phyloP scores from a whole-genome alignment of 2,329 filamentous ascomycete species.

The Fusarium sp. region DNA sequence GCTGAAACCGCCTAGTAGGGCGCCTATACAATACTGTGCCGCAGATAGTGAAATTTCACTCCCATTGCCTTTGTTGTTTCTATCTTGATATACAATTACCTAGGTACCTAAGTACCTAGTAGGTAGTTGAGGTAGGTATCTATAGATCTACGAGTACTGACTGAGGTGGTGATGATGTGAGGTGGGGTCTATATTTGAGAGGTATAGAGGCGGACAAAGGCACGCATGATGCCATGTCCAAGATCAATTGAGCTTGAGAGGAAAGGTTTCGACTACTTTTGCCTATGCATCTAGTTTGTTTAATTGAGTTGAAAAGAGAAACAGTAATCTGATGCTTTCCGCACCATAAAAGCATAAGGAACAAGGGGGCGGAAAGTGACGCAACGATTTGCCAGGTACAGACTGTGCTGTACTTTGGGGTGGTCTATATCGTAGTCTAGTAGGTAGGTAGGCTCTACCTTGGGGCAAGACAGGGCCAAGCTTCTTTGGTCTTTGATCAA shows the following conservation, averaged over 20 bases:
- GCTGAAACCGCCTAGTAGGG: neutral
- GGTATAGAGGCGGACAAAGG: neutral
- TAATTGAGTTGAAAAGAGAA: neutral
- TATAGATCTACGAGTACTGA: neutral
- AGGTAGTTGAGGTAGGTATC: conserved; percentile 1
- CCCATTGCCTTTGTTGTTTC: neutral
- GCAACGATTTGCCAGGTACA: conserved; percentile 6
- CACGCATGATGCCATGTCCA: neutral
- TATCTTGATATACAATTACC: neutral
- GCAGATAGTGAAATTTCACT: neutral
- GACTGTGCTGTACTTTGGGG: no score
- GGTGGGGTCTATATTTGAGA: neutral
- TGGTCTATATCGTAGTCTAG: no score
- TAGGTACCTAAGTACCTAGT: no score
- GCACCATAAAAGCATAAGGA: neutral
- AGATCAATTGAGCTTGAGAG: neutral
- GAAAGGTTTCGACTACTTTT: neutral
- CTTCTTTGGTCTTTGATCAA: conserved; percentile 38
- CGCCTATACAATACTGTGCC: neutral
- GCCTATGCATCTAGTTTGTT: neutral
- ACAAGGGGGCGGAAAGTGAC: conserved; percentile 39
- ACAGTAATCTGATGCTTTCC: neutral
- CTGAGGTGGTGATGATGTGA: neutral
- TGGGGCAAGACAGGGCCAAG: conserved; percentile 25
- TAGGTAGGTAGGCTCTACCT: neutral